These are phyloP conservation scores for Blumeria hordei DNA, from an alignment of 2,329 filamentous ascomycete species.

Conservation along the genomic window DNA sequence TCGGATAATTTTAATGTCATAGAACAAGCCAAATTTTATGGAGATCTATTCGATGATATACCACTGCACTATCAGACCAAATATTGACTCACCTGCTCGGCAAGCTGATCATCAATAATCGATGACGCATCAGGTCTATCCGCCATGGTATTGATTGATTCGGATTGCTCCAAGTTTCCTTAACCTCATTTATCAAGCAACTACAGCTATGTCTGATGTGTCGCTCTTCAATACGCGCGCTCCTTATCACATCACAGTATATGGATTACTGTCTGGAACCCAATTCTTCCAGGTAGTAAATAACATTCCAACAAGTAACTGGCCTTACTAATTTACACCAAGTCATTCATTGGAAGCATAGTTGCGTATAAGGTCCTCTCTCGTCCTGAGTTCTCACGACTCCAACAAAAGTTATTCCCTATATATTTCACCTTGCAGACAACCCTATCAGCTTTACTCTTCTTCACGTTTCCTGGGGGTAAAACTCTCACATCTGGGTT, in stretches of 20 bases:
- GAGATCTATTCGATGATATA: too few relatives aligned
- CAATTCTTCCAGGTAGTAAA: slow-evolving; percentile 58
- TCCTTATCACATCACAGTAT: slow-evolving; percentile 31
- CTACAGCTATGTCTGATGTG: slow-evolving; percentile 14
- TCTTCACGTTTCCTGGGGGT: slow-evolving; percentile 54
- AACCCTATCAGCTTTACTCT: slow-evolving; percentile 44
- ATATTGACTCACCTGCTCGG: too few relatives aligned
- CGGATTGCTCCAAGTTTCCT: too few relatives aligned
- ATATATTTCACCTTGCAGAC: slow-evolving; percentile 77
- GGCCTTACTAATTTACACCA: background rate
- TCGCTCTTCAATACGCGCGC: slow-evolving; percentile 32
- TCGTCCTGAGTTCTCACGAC: slow-evolving; percentile 53
- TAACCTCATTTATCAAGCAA: too few relatives aligned
- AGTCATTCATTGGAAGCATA: slow-evolving; percentile 55
- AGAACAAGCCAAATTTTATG: too few relatives aligned
- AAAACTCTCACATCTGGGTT: slow-evolving; percentile 20
- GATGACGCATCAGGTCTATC: too few relatives aligned
- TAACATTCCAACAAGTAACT: background rate
- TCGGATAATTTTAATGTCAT: too few relatives aligned
- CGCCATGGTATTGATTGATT: too few relatives aligned
- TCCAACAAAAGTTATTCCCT: slow-evolving; percentile 65
- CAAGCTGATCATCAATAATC: too few relatives aligned
- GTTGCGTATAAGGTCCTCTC: slow-evolving; percentile 56
- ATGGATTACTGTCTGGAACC: slow-evolving; percentile 67
- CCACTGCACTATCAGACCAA: too few relatives aligned